Percentiles rank a stretch among this genome's conserved stretches.
phyloP scores from a whole-genome alignment of 2,329 filamentous ascomycete species.

The Hymenoscyphus infarciens region DNA sequence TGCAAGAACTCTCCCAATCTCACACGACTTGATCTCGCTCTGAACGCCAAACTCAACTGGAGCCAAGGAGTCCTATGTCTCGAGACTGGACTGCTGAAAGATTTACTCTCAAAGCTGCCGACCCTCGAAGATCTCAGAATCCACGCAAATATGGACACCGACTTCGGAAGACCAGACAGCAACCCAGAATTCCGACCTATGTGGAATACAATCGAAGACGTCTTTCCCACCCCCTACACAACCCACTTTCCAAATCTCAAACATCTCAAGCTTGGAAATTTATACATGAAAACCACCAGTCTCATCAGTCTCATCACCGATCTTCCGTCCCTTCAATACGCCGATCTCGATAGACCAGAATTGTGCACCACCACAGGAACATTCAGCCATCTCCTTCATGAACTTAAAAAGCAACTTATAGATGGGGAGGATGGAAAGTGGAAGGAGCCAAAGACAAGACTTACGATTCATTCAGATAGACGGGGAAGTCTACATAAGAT shows the following conservation, averaged over 20 bases:
- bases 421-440: background rate
- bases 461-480: background rate
- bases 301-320: background rate
- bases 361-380: background rate
- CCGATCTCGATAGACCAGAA: background rate
- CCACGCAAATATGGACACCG: background rate
- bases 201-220: background rate
- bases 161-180: background rate
- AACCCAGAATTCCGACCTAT: background rate
- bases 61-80: background rate
- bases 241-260: background rate
- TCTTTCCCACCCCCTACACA: background rate
- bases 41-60: background rate
- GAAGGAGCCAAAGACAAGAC: background rate
- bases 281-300: background rate
- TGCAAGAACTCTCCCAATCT: background rate
- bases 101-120: background rate
- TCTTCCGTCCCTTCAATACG: background rate
- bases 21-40: background rate
- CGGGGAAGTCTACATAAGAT: background rate
- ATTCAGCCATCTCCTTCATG: background rate
- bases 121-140: background rate
- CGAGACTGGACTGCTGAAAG: background rate
- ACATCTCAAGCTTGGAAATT: background rate
- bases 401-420: background rate